A percentile compares a stretch with the other conserved stretches of the same genome.
Evolutionary conservation across 1,284 basidiomycete species (phyloP).

Genomic region (Earliella scabrosa): DNA sequence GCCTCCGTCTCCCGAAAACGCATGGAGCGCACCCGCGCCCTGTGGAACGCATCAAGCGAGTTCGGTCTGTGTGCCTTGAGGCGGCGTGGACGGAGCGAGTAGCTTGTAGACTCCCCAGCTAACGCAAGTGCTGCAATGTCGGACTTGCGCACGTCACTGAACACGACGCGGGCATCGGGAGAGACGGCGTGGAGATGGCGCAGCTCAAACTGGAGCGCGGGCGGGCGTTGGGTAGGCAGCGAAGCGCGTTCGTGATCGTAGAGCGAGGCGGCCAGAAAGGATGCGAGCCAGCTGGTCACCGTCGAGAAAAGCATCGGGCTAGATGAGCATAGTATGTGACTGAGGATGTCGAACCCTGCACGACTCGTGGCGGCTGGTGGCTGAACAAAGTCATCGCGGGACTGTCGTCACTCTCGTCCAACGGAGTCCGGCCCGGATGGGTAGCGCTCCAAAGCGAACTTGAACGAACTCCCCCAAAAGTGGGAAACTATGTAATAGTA

Average conservation of each 20-base stretch:
- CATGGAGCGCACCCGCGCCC: conserved; percentile 55
- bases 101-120: conserved; percentile 19
- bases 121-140: conserved; percentile 17
- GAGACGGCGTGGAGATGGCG: conserved; percentile 71
- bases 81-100: conserved; percentile 44
- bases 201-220: conserved; percentile 56
- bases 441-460: too few relatives aligned
- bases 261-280: conserved; percentile 18
- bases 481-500: too few relatives aligned
- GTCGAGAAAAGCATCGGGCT: conserved; percentile 31
- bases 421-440: too few relatives aligned
- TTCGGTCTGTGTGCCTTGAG: conserved; percentile 51
- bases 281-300: conserved; percentile 26
- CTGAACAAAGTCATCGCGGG: conserved; percentile 2
- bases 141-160: conserved; percentile 52
- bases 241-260: conserved; percentile 2
- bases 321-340: conserved; percentile 17
- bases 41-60: conserved; percentile 53
- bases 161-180: conserved; percentile 56
- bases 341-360: neutral
- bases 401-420: neutral
- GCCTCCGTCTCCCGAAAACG: conserved; percentile 48
- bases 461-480: too few relatives aligned
- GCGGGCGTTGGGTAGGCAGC: conserved; percentile 11
- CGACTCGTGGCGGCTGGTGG: conserved; percentile 6